phyloP scores from a whole-genome alignment of 2,329 filamentous ascomycete species.

The Didymella pomorum region DNA sequence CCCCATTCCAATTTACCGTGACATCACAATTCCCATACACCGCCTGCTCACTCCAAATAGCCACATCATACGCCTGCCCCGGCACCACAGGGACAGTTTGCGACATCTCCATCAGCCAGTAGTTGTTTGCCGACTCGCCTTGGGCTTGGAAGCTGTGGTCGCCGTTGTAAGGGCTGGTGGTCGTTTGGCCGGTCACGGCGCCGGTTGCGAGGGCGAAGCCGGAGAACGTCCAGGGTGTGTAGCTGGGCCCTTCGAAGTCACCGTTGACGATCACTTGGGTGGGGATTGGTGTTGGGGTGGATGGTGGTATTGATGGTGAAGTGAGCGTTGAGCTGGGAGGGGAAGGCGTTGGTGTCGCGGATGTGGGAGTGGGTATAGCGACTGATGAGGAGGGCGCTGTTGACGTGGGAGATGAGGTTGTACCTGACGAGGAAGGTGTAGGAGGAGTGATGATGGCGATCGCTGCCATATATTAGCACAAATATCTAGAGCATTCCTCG shows the following conservation, averaged over 20 bases:
- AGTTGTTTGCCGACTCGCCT: not conserved
- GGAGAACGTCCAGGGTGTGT: not conserved
- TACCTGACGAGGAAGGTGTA: not conserved
- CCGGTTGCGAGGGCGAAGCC: not conserved
- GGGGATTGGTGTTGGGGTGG: not conserved
- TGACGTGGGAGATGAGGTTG: not conserved
- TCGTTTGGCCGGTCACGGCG: not conserved
- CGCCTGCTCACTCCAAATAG: not conserved
- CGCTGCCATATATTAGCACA: not conserved
- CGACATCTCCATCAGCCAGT: constrained; percentile 2
- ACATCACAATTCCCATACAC: not conserved
- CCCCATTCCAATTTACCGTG: not conserved
- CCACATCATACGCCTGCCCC: not conserved
- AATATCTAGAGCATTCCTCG: too few species aligned
- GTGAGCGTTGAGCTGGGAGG: not conserved
- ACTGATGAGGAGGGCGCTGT: not conserved
- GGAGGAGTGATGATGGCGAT: not conserved
- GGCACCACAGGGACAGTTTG: not conserved
- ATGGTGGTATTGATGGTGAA: not conserved
- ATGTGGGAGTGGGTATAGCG: not conserved
- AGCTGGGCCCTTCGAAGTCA: not conserved
- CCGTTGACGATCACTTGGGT: not conserved
- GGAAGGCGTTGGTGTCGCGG: not conserved
- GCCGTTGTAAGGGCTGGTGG: not conserved
- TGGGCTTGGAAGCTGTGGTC: not conserved